These are phyloP conservation scores for Magnolia sinica DNA, from an alignment of 164 flowering plant species.

Conservation along the genomic window DNA sequence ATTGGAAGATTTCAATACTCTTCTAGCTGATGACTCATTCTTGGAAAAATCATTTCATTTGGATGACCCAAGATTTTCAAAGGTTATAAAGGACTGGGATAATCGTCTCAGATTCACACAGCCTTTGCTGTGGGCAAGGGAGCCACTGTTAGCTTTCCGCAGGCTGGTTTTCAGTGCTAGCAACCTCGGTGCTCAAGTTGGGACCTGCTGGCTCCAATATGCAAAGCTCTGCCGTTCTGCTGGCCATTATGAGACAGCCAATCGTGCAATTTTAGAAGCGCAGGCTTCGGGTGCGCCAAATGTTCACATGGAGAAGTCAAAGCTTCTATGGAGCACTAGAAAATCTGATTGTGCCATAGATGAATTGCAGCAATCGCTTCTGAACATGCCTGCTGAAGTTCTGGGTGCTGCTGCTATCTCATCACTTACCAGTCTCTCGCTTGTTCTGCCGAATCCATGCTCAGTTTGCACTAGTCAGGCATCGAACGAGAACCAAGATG, in stretches of 20 bases:
- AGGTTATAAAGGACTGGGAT: conserved; percentile 72
- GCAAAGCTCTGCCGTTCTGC: conserved; percentile 96
- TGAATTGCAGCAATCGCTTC: conserved; percentile 80
- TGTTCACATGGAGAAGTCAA: conserved; percentile 94
- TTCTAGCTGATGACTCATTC: conserved; percentile 73
- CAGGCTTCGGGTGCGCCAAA: conserved; percentile 80
- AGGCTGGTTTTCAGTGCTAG: conserved; percentile 87
- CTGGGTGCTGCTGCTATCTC: conserved; percentile 76
- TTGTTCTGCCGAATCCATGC: conserved; percentile 56
- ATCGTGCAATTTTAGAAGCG: conserved; percentile 89
- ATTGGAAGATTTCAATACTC: conserved; percentile 78
- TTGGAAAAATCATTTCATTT: conserved; percentile 64
- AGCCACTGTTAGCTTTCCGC: conserved; percentile 86
- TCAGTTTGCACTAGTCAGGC: conserved; percentile 42
- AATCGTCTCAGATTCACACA: conserved; percentile 80
- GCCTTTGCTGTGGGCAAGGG: conserved; percentile 96
- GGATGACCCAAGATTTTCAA: conserved; percentile 49
- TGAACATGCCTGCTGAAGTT: conserved; percentile 83
- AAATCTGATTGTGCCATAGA: conserved; percentile 90
- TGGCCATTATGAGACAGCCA: conserved; percentile 97
- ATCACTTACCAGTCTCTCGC: conserved; percentile 73
- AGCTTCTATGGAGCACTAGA: conserved; percentile 88
- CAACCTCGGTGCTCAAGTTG: conserved; percentile 74
- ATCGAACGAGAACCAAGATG: conserved; percentile 57
- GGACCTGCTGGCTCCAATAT: conserved; percentile 94